Conservation (phyloP, 306 rosid species). For the Quercus cerris region DNA sequence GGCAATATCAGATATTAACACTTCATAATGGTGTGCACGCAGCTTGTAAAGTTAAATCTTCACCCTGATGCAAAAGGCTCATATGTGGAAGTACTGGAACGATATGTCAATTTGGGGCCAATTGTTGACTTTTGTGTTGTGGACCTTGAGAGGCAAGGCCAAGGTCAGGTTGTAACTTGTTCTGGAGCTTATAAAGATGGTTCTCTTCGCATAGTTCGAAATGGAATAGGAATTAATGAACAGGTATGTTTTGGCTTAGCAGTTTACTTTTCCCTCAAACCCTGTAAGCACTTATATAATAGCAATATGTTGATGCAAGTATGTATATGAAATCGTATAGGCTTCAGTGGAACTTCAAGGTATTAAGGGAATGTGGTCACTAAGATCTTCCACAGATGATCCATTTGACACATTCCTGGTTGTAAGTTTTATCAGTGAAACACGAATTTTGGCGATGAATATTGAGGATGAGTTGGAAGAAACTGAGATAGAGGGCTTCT, state of each 20-base stretch:
- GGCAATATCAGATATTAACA: conserved; percentile 22
- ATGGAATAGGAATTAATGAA: conserved; percentile 94
- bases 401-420: conserved; percentile 87
- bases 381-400: conserved; percentile 92
- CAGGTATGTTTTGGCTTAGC: conserved; percentile 49
- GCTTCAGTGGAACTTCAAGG: conserved; percentile 99
- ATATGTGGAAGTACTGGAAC: conserved; percentile 85
- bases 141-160: conserved; percentile 99
- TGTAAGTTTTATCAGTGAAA: conserved; percentile 94
- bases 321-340: conserved; percentile 39
- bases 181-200: conserved; percentile 99
- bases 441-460: conserved; percentile 96
- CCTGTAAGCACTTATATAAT: not conserved
- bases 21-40: conserved; percentile 37
- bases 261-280: not conserved
- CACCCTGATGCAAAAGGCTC: conserved; percentile 95
- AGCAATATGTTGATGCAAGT: conserved; percentile 15
- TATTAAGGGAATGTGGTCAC: conserved; percentile 98
- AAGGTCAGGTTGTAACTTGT: conserved; percentile 99
- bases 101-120: conserved; percentile 96
- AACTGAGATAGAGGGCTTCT: conserved; percentile 95
- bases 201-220: conserved; percentile 93
- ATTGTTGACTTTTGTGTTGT: conserved; percentile 97
- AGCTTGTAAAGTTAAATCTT: conserved; percentile 84
- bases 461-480: conserved; percentile 94